These are phyloP conservation scores for Kandelia obovata DNA, from an alignment of 345 rosid species.

Conservation along the genomic window DNA sequence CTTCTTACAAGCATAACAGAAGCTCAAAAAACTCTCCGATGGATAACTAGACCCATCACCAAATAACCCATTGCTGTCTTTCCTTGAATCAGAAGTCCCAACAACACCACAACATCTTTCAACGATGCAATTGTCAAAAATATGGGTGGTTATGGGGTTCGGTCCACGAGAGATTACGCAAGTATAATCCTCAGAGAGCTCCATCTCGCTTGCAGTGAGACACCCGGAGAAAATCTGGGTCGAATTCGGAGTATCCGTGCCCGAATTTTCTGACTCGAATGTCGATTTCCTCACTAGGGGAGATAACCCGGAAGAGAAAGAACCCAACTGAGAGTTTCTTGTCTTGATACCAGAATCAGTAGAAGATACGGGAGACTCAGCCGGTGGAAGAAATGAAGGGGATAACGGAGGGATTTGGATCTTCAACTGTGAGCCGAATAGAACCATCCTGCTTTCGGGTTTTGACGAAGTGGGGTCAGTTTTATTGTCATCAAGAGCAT, in stretches of 20 bases:
- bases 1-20: conserved; percentile 71
- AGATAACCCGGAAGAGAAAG: conserved; percentile 26
- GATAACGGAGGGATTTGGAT: conserved; percentile 64
- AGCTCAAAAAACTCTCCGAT: conserved; percentile 66
- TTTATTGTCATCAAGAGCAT: conserved; percentile 46
- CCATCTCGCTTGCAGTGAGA: conserved; percentile 64
- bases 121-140: conserved; percentile 72
- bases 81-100: conserved; percentile 33
- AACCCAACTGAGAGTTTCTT: conserved; percentile 41
- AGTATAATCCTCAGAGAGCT: conserved; percentile 81
- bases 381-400: conserved; percentile 27
- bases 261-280: conserved; percentile 30
- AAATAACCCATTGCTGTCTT: conserved; percentile 21
- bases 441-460: conserved; percentile 49
- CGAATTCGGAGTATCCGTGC: conserved; percentile 35
- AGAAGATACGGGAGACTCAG: conserved; percentile 50
- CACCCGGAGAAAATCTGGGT: conserved; percentile 38
- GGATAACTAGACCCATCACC: conserved; percentile 24
- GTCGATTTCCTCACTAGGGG: conserved; percentile 27
- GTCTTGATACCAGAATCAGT: conserved; percentile 66
- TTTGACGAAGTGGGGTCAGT: conserved; percentile 34
- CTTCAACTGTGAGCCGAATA: conserved; percentile 79
- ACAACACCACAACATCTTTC: conserved; percentile 61
- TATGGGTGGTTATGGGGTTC: conserved; percentile 80
- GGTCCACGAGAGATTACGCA: conserved; percentile 84